Conservation (phyloP, 73 alveolate genomes). For the Symbiodinium natans region DNA sequence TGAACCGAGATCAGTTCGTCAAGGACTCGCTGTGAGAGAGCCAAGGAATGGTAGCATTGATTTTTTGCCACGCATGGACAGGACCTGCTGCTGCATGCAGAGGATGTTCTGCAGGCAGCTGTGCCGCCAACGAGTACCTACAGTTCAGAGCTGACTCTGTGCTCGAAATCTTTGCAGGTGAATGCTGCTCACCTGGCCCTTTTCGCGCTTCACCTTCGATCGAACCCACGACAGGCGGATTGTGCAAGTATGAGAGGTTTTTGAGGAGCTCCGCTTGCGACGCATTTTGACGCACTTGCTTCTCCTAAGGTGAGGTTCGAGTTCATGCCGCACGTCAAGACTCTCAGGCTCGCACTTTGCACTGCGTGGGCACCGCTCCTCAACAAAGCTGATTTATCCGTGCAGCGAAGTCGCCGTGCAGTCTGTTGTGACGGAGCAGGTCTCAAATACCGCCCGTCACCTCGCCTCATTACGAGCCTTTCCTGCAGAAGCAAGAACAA, state of each 20-base stretch:
- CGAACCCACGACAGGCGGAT: neutral
- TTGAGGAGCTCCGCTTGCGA: neutral
- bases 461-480: constrained; percentile 47
- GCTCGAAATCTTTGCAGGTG: neutral
- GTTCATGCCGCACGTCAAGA: constrained; percentile 10
- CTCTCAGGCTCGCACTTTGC: neutral
- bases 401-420: neutral
- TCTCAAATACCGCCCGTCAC: constrained; percentile 90
- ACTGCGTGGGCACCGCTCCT: too few relatives aligned
- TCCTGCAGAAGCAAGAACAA: neutral
- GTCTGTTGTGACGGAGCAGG: neutral
- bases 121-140: too few relatives aligned
- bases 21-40: neutral
- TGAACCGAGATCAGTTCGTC: constrained; percentile 83
- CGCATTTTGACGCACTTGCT: too few relatives aligned
- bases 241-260: neutral
- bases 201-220: constrained; percentile 13
- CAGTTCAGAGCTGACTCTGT: too few relatives aligned
- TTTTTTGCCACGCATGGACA: neutral
- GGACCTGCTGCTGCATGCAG: neutral
- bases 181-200: constrained; percentile 12
- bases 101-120: neutral
- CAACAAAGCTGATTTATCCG: neutral
- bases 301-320: constrained; percentile 6
- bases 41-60: neutral